A percentile compares a stretch with the other conserved stretches of the same genome.
Evolutionary conservation across 306 rosid genomes (phyloP).

Genomic region (Sechiopsis laciniata): DNA sequence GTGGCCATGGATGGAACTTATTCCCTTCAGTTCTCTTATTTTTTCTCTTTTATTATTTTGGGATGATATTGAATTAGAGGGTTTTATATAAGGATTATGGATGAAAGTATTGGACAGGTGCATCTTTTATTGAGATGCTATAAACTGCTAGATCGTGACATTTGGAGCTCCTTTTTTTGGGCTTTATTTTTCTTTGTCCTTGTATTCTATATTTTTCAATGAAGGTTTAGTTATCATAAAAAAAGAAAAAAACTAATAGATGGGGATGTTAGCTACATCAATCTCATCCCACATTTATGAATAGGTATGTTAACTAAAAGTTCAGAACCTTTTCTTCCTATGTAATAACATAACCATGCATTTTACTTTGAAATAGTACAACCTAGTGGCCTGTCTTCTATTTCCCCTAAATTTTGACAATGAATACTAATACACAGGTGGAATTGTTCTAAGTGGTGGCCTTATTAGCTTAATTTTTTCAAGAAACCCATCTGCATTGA

Average conservation of each 20-base stretch:
- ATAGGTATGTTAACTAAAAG: background rate
- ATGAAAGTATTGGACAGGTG: background rate
- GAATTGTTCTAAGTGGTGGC: slow-evolving; percentile 71
- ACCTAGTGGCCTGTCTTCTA: background rate
- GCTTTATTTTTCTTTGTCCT: too few relatives aligned
- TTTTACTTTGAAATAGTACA: background rate
- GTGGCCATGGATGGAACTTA: too few relatives aligned
- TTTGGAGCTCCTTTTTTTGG: too few relatives aligned
- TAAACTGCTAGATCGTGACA: background rate
- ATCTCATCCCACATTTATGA: too few relatives aligned
- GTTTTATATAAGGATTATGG: too few relatives aligned
- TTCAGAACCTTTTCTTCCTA: background rate
- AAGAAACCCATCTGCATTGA: slow-evolving; percentile 57
- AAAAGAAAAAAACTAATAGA: background rate
- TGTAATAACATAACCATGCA: background rate
- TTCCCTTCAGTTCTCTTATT: too few relatives aligned
- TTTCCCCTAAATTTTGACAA: background rate
- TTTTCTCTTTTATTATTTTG: background rate
- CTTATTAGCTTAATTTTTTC: slow-evolving; percentile 60
- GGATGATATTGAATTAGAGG: background rate
- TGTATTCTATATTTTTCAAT: too few relatives aligned
- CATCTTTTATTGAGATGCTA: background rate
- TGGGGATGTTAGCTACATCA: background rate
- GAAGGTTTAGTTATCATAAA: too few relatives aligned
- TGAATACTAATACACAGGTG: slow-evolving; percentile 39